Evolutionary conservation across 2,329 filamentous ascomycete species (phyloP).

Genomic region (Fusarium longipes): DNA sequence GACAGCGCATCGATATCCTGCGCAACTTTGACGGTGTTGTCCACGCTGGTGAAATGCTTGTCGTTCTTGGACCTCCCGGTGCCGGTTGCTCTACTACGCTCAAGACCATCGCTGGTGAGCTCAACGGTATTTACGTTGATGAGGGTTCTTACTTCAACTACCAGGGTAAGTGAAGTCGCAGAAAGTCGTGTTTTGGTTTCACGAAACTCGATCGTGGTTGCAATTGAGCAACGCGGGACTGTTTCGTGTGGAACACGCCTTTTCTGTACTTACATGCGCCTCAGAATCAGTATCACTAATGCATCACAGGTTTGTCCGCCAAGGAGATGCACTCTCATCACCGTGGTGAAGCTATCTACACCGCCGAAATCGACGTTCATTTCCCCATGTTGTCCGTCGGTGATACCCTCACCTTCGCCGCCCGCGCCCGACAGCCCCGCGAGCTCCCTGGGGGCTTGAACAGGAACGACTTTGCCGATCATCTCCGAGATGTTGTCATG

Average conservation of each 20-base stretch:
- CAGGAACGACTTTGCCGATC: conserved; percentile 66
- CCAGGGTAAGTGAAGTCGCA: conserved; percentile 64
- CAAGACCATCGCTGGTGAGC: conserved; percentile 86
- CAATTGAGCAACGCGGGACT: conserved; percentile 6
- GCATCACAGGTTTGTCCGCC: conserved; percentile 66
- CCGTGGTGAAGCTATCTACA: conserved; percentile 88
- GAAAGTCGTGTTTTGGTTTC: conserved; percentile 4
- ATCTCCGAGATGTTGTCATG: conserved; percentile 78
- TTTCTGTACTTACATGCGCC: conserved; percentile 4
- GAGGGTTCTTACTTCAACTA: conserved; percentile 82
- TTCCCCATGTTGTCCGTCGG: conserved; percentile 82
- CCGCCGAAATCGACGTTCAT: conserved; percentile 84
- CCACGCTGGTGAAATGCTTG: conserved; percentile 78
- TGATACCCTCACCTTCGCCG: conserved; percentile 82
- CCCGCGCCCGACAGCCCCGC: conserved; percentile 73
- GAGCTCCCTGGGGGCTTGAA: conserved; percentile 68
- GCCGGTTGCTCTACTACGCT: conserved; percentile 86
- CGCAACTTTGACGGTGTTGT: conserved; percentile 75
- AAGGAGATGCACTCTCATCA: conserved; percentile 82
- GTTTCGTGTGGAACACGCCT: conserved; percentile 19
- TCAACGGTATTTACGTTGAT: conserved; percentile 81
- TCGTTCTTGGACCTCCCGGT: conserved; percentile 77
- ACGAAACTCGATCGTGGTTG: conserved; percentile 9
- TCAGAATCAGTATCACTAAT: conserved; percentile 22
- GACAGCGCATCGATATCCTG: conserved; percentile 74